These are phyloP conservation scores for Haberlea rhodopensis DNA, from an alignment of 257 asterid species.

Conservation along the genomic window DNA sequence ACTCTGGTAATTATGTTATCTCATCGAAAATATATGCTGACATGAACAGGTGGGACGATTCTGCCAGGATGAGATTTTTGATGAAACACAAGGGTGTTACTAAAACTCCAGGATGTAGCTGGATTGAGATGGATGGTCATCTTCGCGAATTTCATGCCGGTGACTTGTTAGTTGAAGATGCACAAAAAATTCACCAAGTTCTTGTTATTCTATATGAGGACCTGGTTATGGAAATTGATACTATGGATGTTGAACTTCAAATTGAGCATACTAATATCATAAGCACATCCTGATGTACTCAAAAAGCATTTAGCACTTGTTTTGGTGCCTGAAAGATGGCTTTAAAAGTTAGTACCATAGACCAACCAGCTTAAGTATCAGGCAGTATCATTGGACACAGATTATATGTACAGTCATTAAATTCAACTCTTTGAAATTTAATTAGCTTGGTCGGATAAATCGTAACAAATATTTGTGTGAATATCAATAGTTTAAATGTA, in stretches of 20 bases:
- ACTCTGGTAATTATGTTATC: conserved; percentile 75
- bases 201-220: conserved; percentile 63
- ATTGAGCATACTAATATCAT: not conserved
- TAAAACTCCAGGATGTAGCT: conserved; percentile 92
- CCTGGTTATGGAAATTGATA: conserved; percentile 34
- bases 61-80: conserved; percentile 66
- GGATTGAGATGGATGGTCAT: conserved; percentile 71
- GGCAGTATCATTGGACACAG: not conserved
- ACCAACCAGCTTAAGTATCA: not conserved
- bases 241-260: conserved; percentile 27
- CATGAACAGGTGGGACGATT: conserved; percentile 71
- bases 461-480: not conserved
- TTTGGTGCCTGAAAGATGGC: not conserved
- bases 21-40: conserved; percentile 75
- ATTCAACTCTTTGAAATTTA: too few relatives aligned
- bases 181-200: conserved; percentile 38
- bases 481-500: too few relatives aligned
- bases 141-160: conserved; percentile 80
- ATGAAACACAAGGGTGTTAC: conserved; percentile 75
- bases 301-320: not conserved
- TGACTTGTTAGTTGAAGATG: conserved; percentile 38
- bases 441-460: not conserved
- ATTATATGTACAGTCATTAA: too few relatives aligned
- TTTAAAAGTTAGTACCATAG: not conserved
- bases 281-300: not conserved